Evolutionary conservation across 164 flowering plant genomes (phyloP).

Genomic region (Dillenia turbinata): DNA sequence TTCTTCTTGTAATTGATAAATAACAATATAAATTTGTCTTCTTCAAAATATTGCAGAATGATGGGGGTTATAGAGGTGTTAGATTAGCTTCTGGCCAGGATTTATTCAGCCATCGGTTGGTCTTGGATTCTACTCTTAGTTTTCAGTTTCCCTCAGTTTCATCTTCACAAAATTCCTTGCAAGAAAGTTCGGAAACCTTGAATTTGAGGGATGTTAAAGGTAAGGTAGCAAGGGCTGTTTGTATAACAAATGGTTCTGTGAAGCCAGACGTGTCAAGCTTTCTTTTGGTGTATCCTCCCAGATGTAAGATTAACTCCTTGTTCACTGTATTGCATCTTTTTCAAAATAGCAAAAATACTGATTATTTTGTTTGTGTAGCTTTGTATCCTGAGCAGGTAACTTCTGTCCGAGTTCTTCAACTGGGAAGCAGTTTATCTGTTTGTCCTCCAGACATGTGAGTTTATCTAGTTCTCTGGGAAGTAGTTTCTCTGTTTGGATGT

Average conservation of each 20-base stretch:
- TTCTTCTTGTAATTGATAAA: no score
- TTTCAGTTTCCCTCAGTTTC: constrained; percentile 21
- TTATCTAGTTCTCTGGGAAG: background rate
- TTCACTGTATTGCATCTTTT: background rate
- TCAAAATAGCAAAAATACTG: constrained; percentile 1
- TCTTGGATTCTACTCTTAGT: constrained; percentile 59
- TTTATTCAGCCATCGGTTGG: constrained; percentile 55
- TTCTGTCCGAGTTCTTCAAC: constrained; percentile 71
- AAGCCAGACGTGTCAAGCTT: constrained; percentile 50
- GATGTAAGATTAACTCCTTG: constrained; percentile 45
- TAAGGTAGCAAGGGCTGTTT: constrained; percentile 82
- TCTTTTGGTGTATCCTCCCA: constrained; percentile 74
- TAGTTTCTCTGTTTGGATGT: background rate
- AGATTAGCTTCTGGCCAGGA: constrained; percentile 82
- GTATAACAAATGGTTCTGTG: constrained; percentile 53
- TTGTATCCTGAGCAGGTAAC: constrained; percentile 66
- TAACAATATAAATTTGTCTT: background rate
- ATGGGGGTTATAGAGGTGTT: constrained; percentile 56
- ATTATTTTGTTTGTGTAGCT: constrained; percentile 39
- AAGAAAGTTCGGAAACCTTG: constrained; percentile 18
- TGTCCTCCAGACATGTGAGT: constrained; percentile 86
- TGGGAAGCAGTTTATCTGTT: constrained; percentile 58
- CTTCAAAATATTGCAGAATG: constrained; percentile 37
- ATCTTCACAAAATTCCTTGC: constrained; percentile 17
- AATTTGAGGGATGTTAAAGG: constrained; percentile 14